A percentile compares a stretch with the other conserved stretches of the same genome.
phyloP scores from a whole-genome alignment of 2,329 filamentous ascomycete genomes.

The Pestalotiopsis sp. region DNA sequence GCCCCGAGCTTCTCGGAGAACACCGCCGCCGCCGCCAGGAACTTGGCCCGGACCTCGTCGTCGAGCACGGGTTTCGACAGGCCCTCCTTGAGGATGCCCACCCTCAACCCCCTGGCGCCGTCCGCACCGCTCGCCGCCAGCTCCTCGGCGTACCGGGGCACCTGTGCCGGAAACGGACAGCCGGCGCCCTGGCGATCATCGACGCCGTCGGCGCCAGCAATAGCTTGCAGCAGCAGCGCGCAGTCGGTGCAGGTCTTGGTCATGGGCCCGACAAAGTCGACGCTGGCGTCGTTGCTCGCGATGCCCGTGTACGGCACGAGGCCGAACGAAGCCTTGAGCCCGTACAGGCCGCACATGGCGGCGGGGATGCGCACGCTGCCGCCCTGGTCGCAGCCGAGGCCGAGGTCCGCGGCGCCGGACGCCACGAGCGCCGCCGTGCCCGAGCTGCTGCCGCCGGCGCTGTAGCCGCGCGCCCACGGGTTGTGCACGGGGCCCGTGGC shows the following conservation, averaged over 20 bases:
- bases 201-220: constrained; percentile 34
- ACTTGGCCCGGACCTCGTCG: constrained; percentile 24
- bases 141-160: constrained; percentile 19
- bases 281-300: constrained; percentile 31
- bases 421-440: constrained; percentile 47
- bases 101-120: constrained; percentile 25
- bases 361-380: constrained; percentile 37
- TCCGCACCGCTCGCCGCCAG: constrained; percentile 3
- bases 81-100: constrained; percentile 33
- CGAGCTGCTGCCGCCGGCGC: constrained; percentile 49
- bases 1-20: constrained; percentile 29
- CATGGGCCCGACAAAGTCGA: constrained; percentile 37
- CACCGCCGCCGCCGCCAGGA: constrained; percentile 28
- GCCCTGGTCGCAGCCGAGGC: constrained; percentile 37
- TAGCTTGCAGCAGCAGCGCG: constrained; percentile 32
- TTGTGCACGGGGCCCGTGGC: constrained; percentile 51
- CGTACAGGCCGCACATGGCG: constrained; percentile 34
- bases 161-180: constrained; percentile 23
- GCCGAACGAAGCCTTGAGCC: constrained; percentile 35
- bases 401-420: constrained; percentile 32
- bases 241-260: constrained; percentile 30
- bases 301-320: constrained; percentile 38
- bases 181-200: constrained; percentile 34
- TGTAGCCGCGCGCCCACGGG: constrained; percentile 46
- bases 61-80: constrained; percentile 29